Evolutionary conservation across 805 yeast genomes (phyloP), one percentile per base, ranked within the genome.

Genomic region (Candida cerambycidarum): DNA sequence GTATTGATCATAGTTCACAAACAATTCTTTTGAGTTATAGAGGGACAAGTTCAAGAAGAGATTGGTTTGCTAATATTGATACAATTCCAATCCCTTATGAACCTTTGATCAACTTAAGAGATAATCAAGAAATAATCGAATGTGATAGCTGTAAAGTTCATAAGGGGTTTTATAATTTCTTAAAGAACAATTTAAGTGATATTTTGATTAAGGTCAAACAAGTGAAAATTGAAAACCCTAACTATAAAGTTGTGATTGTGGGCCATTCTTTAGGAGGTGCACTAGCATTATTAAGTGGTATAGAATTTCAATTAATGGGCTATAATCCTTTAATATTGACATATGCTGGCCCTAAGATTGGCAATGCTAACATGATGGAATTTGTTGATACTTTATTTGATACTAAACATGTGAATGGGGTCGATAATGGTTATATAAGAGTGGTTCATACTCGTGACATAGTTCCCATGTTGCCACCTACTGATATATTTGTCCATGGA

Each of bases 201-300:
- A 65, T 75, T 25, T 55, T 76, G 27, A 48, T 61, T 8, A 59
- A 54, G 6, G 62, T 82, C 1, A 52, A 61, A 11, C 46, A 51
- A 1, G 52, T 73, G 14, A 56, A 63, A 15, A 44, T 58, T 9
- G 53, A 64, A 14, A 61, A 73, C 52, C 76, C 80, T 0, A 72
- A 69, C 17, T 83, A 80, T 55, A 56, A 67, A 15, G 44, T 84
- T 4, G 69, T 76, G 1, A 69, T 83, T 1, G 66, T 81, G 1
- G 95, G 95, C 0, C 95, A 87, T 60, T 86, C 93, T 0, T 61
- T 86, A 32, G 90, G 89, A 3, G 95, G 83, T 5, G 89, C 90
- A 0, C 58, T 83, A 39, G 83, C 89, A 1, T 61, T 71, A 3
- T 61, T 86, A 25, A 73, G 78, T 7, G 92, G 85, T 0, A 67